Percentiles rank a stretch among this genome's conserved stretches.
These are phyloP conservation scores for Saprolegnia parasitica DNA, from an alignment of 352 stramenopile genomes.

Conservation along the genomic window DNA sequence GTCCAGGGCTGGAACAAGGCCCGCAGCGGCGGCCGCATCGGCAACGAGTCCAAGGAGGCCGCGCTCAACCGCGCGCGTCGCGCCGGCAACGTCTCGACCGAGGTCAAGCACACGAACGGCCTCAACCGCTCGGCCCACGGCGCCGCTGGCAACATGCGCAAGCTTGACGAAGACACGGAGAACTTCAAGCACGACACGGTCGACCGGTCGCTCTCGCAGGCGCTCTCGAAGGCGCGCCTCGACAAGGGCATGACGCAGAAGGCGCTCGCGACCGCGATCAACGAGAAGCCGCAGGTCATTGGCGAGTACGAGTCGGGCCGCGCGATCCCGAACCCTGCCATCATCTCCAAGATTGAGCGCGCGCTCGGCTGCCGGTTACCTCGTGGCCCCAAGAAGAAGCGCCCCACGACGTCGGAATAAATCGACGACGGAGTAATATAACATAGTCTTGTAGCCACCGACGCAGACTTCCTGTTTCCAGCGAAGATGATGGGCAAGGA, in stretches of 20 bases:
- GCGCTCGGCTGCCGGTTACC: slow-evolving; percentile 88
- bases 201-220: slow-evolving; percentile 84
- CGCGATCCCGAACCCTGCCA: slow-evolving; percentile 95
- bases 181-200: slow-evolving; percentile 85
- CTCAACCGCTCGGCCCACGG: slow-evolving; percentile 86
- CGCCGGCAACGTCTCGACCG: slow-evolving; percentile 60
- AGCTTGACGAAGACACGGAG: slow-evolving; percentile 88
- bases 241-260: slow-evolving; percentile 99
- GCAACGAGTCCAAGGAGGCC: slow-evolving; percentile 47
- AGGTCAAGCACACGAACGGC: slow-evolving; percentile 60
- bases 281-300: slow-evolving; percentile 96
- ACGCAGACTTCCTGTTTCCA: neutral
- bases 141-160: slow-evolving; percentile 77
- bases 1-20: slow-evolving; percentile 69
- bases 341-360: slow-evolving; percentile 96
- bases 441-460: neutral
- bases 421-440: slow-evolving; percentile 19
- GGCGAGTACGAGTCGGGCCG: slow-evolving; percentile 97
- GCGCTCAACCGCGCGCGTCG: slow-evolving; percentile 71
- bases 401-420: slow-evolving; percentile 25
- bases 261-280: slow-evolving; percentile 92
- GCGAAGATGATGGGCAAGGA: too few relatives aligned
- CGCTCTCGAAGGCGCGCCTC: slow-evolving; percentile 93
- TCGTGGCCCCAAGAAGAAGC: slow-evolving; percentile 61
- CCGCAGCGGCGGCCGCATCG: slow-evolving; percentile 43